A percentile compares a stretch with the other conserved stretches of the same genome.
Conservation (phyloP, 169 alveolate species). For the Cryptosporidium viatorum region DNA sequence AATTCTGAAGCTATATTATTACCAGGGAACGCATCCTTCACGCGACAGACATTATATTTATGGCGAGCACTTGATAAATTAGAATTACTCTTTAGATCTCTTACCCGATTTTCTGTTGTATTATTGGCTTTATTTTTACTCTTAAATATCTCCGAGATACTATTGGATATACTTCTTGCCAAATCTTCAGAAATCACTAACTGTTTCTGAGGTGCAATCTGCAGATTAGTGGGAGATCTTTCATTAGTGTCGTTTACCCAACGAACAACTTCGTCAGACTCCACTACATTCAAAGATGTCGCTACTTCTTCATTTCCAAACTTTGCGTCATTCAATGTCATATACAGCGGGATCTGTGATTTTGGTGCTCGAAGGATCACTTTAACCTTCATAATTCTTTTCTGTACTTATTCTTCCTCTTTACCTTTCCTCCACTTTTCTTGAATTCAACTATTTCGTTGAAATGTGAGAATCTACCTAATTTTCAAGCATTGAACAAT, state of each 20-base stretch:
- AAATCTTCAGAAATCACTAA: slow-evolving; percentile 5
- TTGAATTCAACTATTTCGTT: neutral
- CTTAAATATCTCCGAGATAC: neutral
- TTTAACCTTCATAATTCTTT: slow-evolving; percentile 58
- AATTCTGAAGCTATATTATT: neutral
- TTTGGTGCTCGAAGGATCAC: slow-evolving; percentile 74
- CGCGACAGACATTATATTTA: neutral
- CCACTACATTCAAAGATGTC: slow-evolving; percentile 50
- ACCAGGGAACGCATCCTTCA: slow-evolving; percentile 1
- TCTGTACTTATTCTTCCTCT: neutral
- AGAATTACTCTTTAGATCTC: neutral
- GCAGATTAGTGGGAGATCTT: neutral
- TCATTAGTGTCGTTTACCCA: slow-evolving; percentile 32
- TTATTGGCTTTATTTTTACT: neutral
- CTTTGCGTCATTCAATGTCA: slow-evolving; percentile 67
- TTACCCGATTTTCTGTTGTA: neutral
- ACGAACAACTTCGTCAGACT: slow-evolving; percentile 51
- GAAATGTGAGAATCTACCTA: neutral
- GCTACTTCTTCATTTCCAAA: slow-evolving; percentile 49
- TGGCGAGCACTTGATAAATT: neutral
- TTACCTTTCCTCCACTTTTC: slow-evolving; percentile 4
- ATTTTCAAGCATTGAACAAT: neutral
- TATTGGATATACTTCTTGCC: slow-evolving; percentile 8
- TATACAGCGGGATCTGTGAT: slow-evolving; percentile 64
- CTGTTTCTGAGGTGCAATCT: slow-evolving; percentile 38